Conservation (phyloP, 75 land plant species). For the Sequoiadendron giganteum region DNA sequence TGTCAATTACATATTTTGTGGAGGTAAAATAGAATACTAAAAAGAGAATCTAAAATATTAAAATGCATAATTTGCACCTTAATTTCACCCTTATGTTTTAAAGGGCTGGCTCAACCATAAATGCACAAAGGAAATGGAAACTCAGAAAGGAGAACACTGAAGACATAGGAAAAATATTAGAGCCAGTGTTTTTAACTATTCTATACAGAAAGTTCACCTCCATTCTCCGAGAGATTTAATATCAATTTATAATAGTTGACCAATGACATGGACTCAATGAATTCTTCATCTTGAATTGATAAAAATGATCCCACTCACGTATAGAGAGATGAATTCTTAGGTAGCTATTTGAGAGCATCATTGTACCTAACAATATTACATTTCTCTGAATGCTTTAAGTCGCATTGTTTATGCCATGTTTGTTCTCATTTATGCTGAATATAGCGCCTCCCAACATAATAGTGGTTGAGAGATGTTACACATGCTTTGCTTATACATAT, state of each 20-base stretch:
- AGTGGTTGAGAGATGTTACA: too few species aligned
- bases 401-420: too few species aligned
- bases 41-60: too few species aligned
- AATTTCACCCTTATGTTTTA: neutral
- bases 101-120: neutral
- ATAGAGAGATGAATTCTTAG: neutral
- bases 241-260: neutral
- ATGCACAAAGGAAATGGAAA: neutral
- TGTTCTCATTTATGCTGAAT: too few species aligned
- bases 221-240: neutral
- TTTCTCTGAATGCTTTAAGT: too few species aligned
- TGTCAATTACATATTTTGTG: neutral
- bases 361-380: neutral
- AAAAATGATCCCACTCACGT: neutral
- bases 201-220: neutral
- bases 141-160: neutral
- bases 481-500: too few species aligned
- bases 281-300: neutral
- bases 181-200: too few species aligned
- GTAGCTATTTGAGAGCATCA: neutral
- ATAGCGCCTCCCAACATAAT: too few species aligned
- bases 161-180: neutral
- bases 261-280: neutral
- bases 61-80: neutral
- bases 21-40: neutral